phyloP scores from a whole-genome alignment of 2,329 filamentous ascomycete genomes.

The Ilyonectria sp. region DNA sequence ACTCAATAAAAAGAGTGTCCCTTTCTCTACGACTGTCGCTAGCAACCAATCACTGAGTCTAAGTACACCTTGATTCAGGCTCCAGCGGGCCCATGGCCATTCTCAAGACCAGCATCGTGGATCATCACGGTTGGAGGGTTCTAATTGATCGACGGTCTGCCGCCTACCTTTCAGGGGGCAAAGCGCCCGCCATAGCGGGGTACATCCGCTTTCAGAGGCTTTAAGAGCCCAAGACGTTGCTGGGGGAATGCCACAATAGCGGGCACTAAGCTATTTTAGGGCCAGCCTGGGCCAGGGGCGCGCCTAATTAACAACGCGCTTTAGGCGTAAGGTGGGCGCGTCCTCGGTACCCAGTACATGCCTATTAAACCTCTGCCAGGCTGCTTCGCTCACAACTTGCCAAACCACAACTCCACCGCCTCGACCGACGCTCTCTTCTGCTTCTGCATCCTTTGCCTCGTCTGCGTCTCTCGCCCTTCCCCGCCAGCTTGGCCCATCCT shows the following conservation, averaged over 20 bases:
- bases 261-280: constrained; percentile 37
- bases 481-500: constrained; percentile 17
- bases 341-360: constrained; percentile 12
- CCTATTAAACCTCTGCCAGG: constrained; percentile 13
- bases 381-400: constrained; percentile 1
- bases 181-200: constrained; percentile 29
- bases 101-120: not conserved
- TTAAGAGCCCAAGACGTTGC: constrained; percentile 36
- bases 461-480: not conserved
- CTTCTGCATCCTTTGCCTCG: constrained; percentile 11
- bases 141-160: not conserved
- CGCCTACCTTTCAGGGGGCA: constrained; percentile 1
- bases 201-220: constrained; percentile 11
- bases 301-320: constrained; percentile 39
- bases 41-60: not conserved
- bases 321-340: constrained; percentile 20
- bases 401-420: constrained; percentile 28
- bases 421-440: constrained; percentile 7
- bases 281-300: constrained; percentile 27
- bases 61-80: not conserved
- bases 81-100: not conserved
- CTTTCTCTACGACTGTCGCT: not conserved
- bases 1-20: not conserved
- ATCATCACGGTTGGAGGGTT: not conserved
- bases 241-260: constrained; percentile 38